Conservation (phyloP, 352 stramenopile species). For the Phytophthora pistaciae region DNA sequence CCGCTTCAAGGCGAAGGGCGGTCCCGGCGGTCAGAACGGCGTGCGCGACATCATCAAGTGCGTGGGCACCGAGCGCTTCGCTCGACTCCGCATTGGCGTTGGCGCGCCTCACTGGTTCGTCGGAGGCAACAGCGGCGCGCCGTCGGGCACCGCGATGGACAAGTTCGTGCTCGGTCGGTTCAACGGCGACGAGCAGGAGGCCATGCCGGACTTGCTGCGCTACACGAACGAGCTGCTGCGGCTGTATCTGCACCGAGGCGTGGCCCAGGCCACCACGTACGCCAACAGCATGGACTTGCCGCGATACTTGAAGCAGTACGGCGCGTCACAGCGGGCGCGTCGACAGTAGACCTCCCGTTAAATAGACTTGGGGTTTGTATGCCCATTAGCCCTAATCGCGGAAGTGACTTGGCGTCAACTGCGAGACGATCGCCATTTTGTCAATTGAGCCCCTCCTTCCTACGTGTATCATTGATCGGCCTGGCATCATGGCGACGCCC, state of each 20-base stretch:
- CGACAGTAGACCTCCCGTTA: slow-evolving; percentile 23
- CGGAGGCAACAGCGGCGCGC: slow-evolving; percentile 67
- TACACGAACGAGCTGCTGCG: slow-evolving; percentile 85
- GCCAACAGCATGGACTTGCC: slow-evolving; percentile 85
- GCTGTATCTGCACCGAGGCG: slow-evolving; percentile 81
- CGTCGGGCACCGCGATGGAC: slow-evolving; percentile 83
- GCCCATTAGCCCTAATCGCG: not conserved
- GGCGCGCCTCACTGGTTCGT: slow-evolving; percentile 84
- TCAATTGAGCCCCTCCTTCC: not conserved
- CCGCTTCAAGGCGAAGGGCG: slow-evolving; percentile 84
- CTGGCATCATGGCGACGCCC: slow-evolving; percentile 17
- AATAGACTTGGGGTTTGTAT: slow-evolving; percentile 7
- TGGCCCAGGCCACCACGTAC: slow-evolving; percentile 73
- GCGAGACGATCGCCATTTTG: not conserved
- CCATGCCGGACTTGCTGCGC: slow-evolving; percentile 61
- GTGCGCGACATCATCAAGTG: slow-evolving; percentile 90
- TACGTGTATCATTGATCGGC: not conserved
- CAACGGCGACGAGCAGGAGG: slow-evolving; percentile 82
- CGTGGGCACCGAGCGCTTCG: slow-evolving; percentile 81
- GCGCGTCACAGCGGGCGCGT: slow-evolving; percentile 20
- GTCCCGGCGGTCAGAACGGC: slow-evolving; percentile 83
- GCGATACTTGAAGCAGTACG: slow-evolving; percentile 51
- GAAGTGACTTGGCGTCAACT: slow-evolving; percentile 4
- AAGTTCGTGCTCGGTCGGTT: slow-evolving; percentile 86
- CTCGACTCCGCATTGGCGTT: slow-evolving; percentile 83